Evolutionary conservation across 345 rosid genomes (phyloP), one percentile per base, ranked within the genome.

Genomic region (Euphorbia tirucalli): DNA sequence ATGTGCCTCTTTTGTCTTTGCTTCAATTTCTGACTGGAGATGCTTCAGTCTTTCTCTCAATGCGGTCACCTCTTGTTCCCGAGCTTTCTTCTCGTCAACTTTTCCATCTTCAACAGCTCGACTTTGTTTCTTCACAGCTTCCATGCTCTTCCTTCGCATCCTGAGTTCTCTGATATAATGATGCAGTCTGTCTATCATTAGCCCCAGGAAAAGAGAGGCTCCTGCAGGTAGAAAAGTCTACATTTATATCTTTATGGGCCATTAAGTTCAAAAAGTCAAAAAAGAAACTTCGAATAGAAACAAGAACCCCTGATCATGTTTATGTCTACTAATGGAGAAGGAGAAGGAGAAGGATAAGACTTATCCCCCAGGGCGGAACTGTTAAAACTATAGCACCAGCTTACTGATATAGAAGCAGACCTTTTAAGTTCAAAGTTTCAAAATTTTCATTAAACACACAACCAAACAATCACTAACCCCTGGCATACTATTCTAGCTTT

Each of bases 141-240:
- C 97, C 91, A 90, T 82, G 61, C 35, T 88, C 82, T 90, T 92
- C 83, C 98, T 89, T 77, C 92, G 75, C 6, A 89, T 76, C 1
- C 92, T 87, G 30, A 92, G 88, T 67, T 95, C 99, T 80, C 97
- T 85, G 72, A 95, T 89, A 76, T 87, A 88, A 72, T 95, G 96
- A 75, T 95, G 99, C 32, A 89, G 81, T 74, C 94, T 87, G 83
- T 92, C 97, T 78, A 90, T 87, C 99, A 92, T 86, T 14, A 95
- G 80, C 22, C 79, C 89, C 46, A 95, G 89, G 83, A 95, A 95
- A 28, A 92, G 84, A 54, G 73, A 57, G 43, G 87, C 87, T 71
- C 99, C 99, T 95, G 91, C 82, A 87, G 52, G 60, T 49, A 71
- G 63, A 65, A 55, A 43, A 32, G 18, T 46, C 54, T 71, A 39